Percentiles rank a stretch among this genome's conserved stretches.
Evolutionary conservation across 108 stramenopile species (phyloP).

Genomic region (Mayamaea pseudoterrestris): DNA sequence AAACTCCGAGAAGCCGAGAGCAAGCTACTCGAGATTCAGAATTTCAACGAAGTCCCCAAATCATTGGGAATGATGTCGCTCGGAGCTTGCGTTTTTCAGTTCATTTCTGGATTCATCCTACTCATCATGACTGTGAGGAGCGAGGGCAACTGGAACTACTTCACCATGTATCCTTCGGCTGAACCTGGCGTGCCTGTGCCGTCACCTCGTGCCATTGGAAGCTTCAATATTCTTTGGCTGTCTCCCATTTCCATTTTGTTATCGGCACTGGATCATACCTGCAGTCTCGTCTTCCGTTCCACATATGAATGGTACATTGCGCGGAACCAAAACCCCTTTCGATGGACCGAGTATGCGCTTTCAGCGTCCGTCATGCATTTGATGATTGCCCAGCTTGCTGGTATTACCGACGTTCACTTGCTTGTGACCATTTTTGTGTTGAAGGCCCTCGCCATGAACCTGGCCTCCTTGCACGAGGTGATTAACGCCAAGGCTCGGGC

Average conservation of each 20-base stretch:
- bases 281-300: constrained; percentile 4
- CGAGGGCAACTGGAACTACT: too few species aligned
- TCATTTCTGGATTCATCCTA: too few species aligned
- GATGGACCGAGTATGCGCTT: constrained; percentile 19
- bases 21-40: too few species aligned
- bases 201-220: too few species aligned
- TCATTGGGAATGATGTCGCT: too few species aligned
- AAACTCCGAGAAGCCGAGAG: too few species aligned
- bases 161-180: too few species aligned
- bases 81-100: too few species aligned
- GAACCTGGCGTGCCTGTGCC: too few species aligned
- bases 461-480: constrained; percentile 5
- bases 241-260: constrained; percentile 3
- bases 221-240: constrained; percentile 9
- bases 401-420: constrained; percentile 17
- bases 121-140: too few species aligned
- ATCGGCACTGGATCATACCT: constrained; percentile 10
- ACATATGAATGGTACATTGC: constrained; percentile 12
- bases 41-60: too few species aligned
- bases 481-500: constrained; percentile 16
- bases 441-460: constrained; percentile 3
- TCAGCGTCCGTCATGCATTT: constrained; percentile 13
- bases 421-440: constrained; percentile 10
- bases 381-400: constrained; percentile 15
- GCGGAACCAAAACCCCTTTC: constrained; percentile 12